These are phyloP conservation scores for Glonium stellatum DNA, from an alignment of 495 filamentous ascomycete species.

Conservation along the genomic window DNA sequence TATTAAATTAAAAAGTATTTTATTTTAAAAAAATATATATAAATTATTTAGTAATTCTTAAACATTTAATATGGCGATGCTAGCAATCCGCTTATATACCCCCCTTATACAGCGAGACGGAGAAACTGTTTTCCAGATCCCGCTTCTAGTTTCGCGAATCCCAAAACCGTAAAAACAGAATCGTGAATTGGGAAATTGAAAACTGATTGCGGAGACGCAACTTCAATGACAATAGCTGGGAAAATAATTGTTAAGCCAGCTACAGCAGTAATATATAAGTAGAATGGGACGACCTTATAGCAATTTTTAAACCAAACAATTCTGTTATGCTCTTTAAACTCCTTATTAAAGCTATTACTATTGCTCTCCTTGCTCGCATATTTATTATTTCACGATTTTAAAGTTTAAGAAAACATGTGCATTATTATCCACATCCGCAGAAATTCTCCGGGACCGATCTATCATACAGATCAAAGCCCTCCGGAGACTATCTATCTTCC, in stretches of 20 bases:
- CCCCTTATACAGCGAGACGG: too few species aligned
- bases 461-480: too few species aligned
- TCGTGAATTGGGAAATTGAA: background rate
- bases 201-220: background rate
- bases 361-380: background rate
- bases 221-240: background rate
- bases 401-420: background rate
- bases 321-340: background rate
- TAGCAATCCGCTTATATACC: too few species aligned
- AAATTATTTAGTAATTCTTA: too few species aligned
- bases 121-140: background rate
- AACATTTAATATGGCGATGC: too few species aligned
- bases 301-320: background rate
- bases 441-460: background rate
- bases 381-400: background rate
- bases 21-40: too few species aligned
- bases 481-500: too few species aligned
- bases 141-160: background rate
- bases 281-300: background rate
- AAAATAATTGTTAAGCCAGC: background rate
- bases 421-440: background rate
- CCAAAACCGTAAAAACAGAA: too few species aligned
- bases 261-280: background rate
- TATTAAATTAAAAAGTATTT: too few species aligned
- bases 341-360: background rate